Evolutionary conservation across 345 rosid genomes (phyloP).

Genomic region (Arabidopsis thaliana): TAIR10.1 NC_003070.9:5839001-5839500

Average conservation of each 20-base stretch:
- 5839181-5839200: slow-evolving; percentile 80
- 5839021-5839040: slow-evolving; percentile 96
- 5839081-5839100: slow-evolving; percentile 76
- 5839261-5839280: slow-evolving; percentile 69
- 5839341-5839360: slow-evolving; percentile 79
- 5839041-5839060: slow-evolving; percentile 72
- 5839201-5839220: slow-evolving; percentile 97
- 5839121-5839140: slow-evolving; percentile 73
- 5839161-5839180: slow-evolving; percentile 81
- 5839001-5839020: slow-evolving; percentile 77
- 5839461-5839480: slow-evolving; percentile 84
- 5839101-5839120: slow-evolving; percentile 62
- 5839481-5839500: slow-evolving; percentile 89
- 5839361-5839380: slow-evolving; percentile 98
- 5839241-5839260: slow-evolving; percentile 77
- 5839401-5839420: slow-evolving; percentile 77
- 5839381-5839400: slow-evolving; percentile 79
- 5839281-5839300: slow-evolving; percentile 64
- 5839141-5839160: slow-evolving; percentile 77
- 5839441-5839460: slow-evolving; percentile 94
- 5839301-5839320: slow-evolving; percentile 81
- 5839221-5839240: slow-evolving; percentile 91
- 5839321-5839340: slow-evolving; percentile 93
- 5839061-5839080: slow-evolving; percentile 63
- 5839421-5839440: slow-evolving; percentile 78